Base-by-base conservation (phyloP, 1,284 basidiomycete species). In the Trichosporon asahii region DNA sequence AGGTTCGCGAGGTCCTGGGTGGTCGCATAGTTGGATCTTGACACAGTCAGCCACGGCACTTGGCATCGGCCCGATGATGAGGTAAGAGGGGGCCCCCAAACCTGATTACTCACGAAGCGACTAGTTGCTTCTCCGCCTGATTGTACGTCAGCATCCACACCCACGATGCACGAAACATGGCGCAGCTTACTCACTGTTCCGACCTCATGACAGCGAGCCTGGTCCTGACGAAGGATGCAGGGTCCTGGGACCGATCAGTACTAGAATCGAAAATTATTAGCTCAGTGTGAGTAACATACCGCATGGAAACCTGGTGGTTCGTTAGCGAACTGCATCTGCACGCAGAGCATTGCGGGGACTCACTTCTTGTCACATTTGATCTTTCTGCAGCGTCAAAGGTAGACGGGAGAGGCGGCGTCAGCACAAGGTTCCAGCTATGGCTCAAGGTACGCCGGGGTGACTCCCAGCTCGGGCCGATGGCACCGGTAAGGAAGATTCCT, bases 331-430 rank as follows among this genome's bases (percentile, higher is more conserved):
- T 29, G 66, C 46, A 57, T 33, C 31, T 33, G 76, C 68, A 78
- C 78, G 11, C 76, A 76, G 27, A 11, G 14, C 66, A 35, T 33
- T 40, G 31, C 46, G 21, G 27, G 2, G 12, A 23, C 78, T 75
- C 70, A 83, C 79, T 83, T 83, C 71, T 84, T 84, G 70, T 84
- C 83, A 73, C 83, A 84, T 72, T 83, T 83, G 72, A 84, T 84
- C 68, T 84, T 84, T 67, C 82, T 72, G 53, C 21, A 33, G 27
- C 12, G 21, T 33, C 57, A 27, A 60, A 61, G 57, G 18, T 29
- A 31, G 29, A 61, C 14, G 29, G 57, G 29, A n/a, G 40, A 53
- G 49, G 8, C n/a, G 9, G 31, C 25, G 66, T 70, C 70, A 70
- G 66, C 33, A 46, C n/a, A 21, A 27, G 29, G 29, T 61, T 61